These are phyloP conservation scores for Hemileia vastatrix DNA, from an alignment of 1,284 basidiomycete genomes.

Conservation along the genomic window DNA sequence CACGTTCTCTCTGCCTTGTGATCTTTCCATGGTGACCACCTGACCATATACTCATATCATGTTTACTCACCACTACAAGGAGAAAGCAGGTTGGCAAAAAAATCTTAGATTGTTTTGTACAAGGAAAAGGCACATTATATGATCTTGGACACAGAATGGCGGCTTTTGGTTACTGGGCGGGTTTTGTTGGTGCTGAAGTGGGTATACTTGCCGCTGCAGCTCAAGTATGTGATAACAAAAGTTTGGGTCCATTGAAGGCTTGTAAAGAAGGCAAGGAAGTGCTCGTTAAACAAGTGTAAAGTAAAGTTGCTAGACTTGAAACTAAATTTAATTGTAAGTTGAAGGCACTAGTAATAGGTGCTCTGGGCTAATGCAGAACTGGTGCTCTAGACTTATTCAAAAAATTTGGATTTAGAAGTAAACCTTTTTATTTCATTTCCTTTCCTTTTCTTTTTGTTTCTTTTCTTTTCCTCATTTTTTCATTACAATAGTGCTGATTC, in stretches of 20 bases:
- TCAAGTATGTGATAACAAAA: constrained; percentile 46
- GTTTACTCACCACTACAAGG: constrained; percentile 98
- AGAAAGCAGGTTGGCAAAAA: constrained; percentile 86
- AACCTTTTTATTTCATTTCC: not conserved
- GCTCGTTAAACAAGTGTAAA: constrained; percentile 61
- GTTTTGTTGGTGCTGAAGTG: constrained; percentile 92
- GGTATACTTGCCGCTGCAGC: constrained; percentile 75
- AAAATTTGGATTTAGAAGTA: constrained; percentile 69
- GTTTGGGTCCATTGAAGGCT: constrained; percentile 62
- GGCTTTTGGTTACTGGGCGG: constrained; percentile 98
- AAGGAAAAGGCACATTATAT: constrained; percentile 75
- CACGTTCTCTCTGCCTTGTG: too few relatives aligned
- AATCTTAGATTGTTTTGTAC: constrained; percentile 76
- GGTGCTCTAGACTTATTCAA: constrained; percentile 90
- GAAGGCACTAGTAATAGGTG: constrained; percentile 88
- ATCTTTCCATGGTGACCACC: too few relatives aligned
- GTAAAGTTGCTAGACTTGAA: constrained; percentile 41
- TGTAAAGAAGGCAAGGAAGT: constrained; percentile 64
- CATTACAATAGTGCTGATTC: not conserved
- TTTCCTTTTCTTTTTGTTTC: too few relatives aligned
- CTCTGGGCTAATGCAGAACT: constrained; percentile 88
- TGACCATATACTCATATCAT: constrained; percentile 99
- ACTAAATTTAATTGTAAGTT: constrained; percentile 59
- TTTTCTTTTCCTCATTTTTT: not conserved
- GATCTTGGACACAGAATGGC: constrained; percentile 93